These are phyloP conservation scores for Tilletia horrida DNA, from an alignment of 1,284 basidiomycete genomes.

Conservation along the genomic window DNA sequence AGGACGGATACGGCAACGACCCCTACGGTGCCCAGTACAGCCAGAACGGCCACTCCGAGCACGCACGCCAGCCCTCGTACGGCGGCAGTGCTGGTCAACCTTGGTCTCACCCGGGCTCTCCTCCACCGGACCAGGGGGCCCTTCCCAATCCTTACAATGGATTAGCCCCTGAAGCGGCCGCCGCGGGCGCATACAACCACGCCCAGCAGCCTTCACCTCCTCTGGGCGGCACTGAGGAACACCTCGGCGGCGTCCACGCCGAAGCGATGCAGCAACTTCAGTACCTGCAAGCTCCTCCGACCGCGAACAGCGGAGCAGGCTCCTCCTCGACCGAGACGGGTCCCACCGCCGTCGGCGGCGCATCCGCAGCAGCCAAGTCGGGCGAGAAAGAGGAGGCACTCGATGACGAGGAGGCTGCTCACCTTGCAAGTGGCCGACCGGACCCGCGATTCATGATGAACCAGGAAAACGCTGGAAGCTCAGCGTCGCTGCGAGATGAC, in stretches of 20 bases:
- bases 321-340: background rate
- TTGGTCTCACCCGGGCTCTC: background rate
- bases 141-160: slow-evolving; percentile 6
- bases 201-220: background rate
- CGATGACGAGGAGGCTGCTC: background rate
- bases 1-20: slow-evolving; percentile 23
- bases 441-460: slow-evolving; percentile 16
- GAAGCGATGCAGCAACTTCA: background rate
- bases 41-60: background rate
- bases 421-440: background rate
- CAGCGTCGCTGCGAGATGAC: slow-evolving; percentile 9
- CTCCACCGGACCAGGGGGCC: background rate
- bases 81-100: slow-evolving; percentile 12
- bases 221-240: background rate
- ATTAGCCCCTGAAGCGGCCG: background rate
- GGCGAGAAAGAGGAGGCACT: background rate
- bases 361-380: background rate
- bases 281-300: background rate
- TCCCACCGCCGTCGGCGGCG: background rate
- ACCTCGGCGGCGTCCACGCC: background rate
- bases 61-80: background rate
- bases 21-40: slow-evolving; percentile 20
- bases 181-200: background rate
- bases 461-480: background rate
- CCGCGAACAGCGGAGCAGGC: background rate